A percentile compares a stretch with the other conserved stretches of the same genome.
These are phyloP conservation scores for Porphyrellus cyaneotinctus DNA, from an alignment of 768 basidiomycete genomes.

Conservation along the genomic window DNA sequence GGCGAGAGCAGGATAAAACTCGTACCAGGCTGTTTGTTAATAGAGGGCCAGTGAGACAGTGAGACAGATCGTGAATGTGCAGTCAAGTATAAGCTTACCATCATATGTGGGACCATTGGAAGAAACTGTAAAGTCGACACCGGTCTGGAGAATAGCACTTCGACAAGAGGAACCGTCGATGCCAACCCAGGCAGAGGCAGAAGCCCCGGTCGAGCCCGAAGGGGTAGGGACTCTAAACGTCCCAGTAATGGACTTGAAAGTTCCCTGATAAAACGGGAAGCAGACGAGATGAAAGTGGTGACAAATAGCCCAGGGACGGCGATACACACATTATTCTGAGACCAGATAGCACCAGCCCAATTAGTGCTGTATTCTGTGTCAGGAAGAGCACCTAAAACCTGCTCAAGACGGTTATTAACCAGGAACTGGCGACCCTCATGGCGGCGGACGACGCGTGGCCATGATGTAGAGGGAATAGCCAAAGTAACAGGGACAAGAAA, in stretches of 20 bases:
- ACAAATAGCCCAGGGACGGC: too few species aligned
- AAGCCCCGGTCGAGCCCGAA: neutral
- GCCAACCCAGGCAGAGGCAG: constrained; percentile 11
- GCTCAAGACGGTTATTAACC: neutral
- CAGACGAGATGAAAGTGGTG: constrained; percentile 3
- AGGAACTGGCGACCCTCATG: neutral
- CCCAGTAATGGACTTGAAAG: constrained; percentile 5
- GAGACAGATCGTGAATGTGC: neutral
- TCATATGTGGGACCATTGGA: neutral
- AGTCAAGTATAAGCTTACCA: neutral
- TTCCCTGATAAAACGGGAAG: neutral
- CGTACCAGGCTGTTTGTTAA: neutral
- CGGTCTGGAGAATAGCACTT: constrained; percentile 4
- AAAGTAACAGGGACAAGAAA: neutral
- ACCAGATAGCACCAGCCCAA: constrained; percentile 12
- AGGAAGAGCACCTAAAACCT: neutral
- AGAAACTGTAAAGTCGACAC: too few species aligned
- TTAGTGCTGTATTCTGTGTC: neutral
- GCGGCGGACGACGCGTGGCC: neutral
- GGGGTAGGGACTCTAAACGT: constrained; percentile 7
- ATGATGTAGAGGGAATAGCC: neutral
- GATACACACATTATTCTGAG: neutral
- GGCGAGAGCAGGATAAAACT: neutral
- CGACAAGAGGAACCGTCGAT: constrained; percentile 5
- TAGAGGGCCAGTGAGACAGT: too few species aligned